Base-by-base conservation (phyloP, 1,139 yeast species). In the Sugiyamaella paludigena region DNA sequence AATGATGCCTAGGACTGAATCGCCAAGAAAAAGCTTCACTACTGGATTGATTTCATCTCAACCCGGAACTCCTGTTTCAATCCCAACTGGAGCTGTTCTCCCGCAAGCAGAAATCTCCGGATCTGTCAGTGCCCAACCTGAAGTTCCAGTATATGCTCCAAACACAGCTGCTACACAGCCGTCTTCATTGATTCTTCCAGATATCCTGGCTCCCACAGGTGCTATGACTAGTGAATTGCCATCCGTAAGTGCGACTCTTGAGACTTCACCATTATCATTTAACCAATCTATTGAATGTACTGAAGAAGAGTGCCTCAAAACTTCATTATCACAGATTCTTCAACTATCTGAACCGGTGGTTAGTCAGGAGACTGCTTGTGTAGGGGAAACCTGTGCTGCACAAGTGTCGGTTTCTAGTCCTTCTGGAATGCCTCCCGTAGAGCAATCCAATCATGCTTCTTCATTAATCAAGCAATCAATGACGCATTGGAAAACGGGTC, bases 71-170 rank as follows among this genome's bases (percentile, higher is more conserved):
- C 40, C 46, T 9, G 47, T 36, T 13, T 29, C 33, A 26, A 29
- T 33, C 12, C 50, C 52, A 16, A 39, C 48, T 10, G 50, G 52
- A 19, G 52, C 38, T 31, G 41, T 48, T n/a, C 30, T 40, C n/a
- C 52, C 52, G 1, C 31, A 26, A 11, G 50, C 10, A 2, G 47
- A 41, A 26, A 36, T 50, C 19, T 42, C 43, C 1, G 50, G 50
- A 8, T 24, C 49, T 13, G 37, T 36, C 15, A 33, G 34, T 32
- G 47, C 44, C 1, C 44, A 19, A 10, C 42, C 52, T 1, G 42
- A 34, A 13, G 34, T 49, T 9, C 52, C 52, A 2, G 39, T 41
- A 11, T 46, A 40, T 33, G 52, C 33, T 10, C 49, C 49, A 19
- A 34, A 45, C 29, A 36, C 37, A 15, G n/a, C 30, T 8, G 29